Percentiles rank a stretch among this genome's conserved stretches.
Evolutionary conservation across 306 rosid species (phyloP).

Genomic region (Prunus mume): DNA sequence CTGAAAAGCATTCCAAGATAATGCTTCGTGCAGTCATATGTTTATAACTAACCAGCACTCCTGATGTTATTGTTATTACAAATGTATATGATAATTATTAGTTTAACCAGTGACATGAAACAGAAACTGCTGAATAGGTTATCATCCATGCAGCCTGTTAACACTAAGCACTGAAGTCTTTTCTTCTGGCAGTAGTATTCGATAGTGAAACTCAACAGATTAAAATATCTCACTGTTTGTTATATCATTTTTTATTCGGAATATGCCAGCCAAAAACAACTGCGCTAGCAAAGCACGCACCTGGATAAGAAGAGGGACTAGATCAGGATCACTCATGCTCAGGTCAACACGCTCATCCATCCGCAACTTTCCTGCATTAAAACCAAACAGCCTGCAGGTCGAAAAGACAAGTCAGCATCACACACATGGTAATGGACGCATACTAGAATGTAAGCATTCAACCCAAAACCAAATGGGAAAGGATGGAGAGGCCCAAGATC

Average conservation of each 20-base stretch:
- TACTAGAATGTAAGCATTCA: no score
- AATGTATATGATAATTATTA: neutral
- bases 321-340: constrained; percentile 95
- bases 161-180: neutral
- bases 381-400: constrained; percentile 76
- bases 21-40: neutral
- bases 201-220: neutral
- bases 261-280: constrained; percentile 8
- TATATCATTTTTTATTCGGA: neutral
- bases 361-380: constrained; percentile 70
- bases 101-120: neutral
- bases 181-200: no score
- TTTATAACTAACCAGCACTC: neutral
- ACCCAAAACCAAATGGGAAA: no score
- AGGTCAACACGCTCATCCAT: constrained; percentile 84
- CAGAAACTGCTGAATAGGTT: no score
- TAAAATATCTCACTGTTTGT: neutral
- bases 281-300: constrained; percentile 30
- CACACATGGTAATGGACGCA: neutral
- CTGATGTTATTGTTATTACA: neutral
- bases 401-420: constrained; percentile 23
- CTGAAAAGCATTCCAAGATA: neutral
- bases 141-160: neutral
- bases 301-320: constrained; percentile 92
- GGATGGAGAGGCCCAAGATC: no score